Percentiles rank a stretch among this genome's conserved stretches.
Evolutionary conservation across 2,329 filamentous ascomycete genomes (phyloP).

Genomic region (Aureobasidium pullulans): DNA sequence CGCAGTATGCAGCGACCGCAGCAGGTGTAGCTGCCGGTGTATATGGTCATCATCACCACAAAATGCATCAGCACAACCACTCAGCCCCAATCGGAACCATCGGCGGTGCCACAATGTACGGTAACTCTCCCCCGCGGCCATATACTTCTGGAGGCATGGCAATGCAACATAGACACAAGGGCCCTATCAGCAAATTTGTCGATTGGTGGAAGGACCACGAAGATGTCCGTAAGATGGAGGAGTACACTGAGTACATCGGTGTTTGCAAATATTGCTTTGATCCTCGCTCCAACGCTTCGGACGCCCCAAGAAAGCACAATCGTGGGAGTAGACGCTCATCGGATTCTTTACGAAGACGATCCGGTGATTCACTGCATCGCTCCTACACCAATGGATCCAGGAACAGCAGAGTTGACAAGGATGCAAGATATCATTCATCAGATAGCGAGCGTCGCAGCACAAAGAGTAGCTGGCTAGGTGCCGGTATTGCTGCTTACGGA

Average conservation of each 20-base stretch:
- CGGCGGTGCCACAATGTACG: neutral
- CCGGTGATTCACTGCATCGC: conserved; percentile 25
- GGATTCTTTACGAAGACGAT: conserved; percentile 31
- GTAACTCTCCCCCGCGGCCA: neutral
- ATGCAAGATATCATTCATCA: conserved; percentile 50
- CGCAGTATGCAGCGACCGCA: conserved; percentile 20
- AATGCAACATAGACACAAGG: conserved; percentile 46
- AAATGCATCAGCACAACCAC: conserved; percentile 18
- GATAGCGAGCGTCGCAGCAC: conserved; percentile 41
- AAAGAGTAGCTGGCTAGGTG: conserved; percentile 41
- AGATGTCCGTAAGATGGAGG: conserved; percentile 58
- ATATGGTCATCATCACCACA: conserved; percentile 19
- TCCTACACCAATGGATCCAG: conserved; percentile 17
- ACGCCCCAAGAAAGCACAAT: conserved; percentile 56
- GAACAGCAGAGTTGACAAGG: conserved; percentile 48
- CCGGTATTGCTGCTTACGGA: conserved; percentile 48
- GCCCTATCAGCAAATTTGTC: conserved; percentile 48
- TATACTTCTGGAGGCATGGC: conserved; percentile 33
- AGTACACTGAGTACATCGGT: conserved; percentile 60
- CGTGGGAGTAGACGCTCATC: conserved; percentile 41
- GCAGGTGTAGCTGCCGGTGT: conserved; percentile 14
- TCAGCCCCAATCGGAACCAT: conserved; percentile 24
- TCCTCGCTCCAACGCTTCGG: conserved; percentile 46
- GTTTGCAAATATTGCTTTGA: conserved; percentile 61
- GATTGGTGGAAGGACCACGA: conserved; percentile 58